A percentile compares a stretch with the other conserved stretches of the same genome.
phyloP scores from a whole-genome alignment of 2,329 filamentous ascomycete species.

The Hymenoscyphus albidus region DNA sequence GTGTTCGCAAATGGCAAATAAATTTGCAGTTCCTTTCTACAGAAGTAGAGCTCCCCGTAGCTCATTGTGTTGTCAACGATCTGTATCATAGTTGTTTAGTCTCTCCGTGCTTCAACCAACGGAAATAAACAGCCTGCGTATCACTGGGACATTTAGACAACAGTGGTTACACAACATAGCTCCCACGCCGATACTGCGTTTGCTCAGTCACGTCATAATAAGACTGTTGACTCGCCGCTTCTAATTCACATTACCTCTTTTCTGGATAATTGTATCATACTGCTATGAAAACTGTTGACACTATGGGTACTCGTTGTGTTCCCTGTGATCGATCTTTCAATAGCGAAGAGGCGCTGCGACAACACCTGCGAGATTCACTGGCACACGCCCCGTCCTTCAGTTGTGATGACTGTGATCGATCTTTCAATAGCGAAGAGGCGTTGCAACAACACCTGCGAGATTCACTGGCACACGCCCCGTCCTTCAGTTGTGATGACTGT shows the following conservation, averaged over 20 bases:
- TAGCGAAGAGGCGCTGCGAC: constrained; percentile 23
- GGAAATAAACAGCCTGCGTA: not conserved
- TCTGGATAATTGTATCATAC: too few species aligned
- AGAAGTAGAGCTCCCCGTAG: not conserved
- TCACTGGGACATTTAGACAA: too few species aligned
- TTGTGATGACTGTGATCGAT: constrained; percentile 23
- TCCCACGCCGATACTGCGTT: too few species aligned
- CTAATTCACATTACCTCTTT: too few species aligned
- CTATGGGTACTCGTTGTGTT: too few species aligned
- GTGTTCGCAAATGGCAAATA: not conserved
- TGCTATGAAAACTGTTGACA: too few species aligned
- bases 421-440: constrained; percentile 23
- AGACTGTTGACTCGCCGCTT: too few species aligned
- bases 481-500: constrained; percentile 21
- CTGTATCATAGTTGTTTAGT: not conserved
- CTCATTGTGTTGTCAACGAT: not conserved
- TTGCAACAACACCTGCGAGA: constrained; percentile 24
- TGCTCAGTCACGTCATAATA: too few species aligned
- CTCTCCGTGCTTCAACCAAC: not conserved
- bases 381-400: constrained; percentile 16
- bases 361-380: constrained; percentile 19
- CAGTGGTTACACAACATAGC: too few species aligned
- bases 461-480: not conserved
- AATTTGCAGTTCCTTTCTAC: not conserved
- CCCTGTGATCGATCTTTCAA: constrained; percentile 23